Base-by-base conservation (phyloP, 495 filamentous ascomycete species). In the Cercophora sp. region DNA sequence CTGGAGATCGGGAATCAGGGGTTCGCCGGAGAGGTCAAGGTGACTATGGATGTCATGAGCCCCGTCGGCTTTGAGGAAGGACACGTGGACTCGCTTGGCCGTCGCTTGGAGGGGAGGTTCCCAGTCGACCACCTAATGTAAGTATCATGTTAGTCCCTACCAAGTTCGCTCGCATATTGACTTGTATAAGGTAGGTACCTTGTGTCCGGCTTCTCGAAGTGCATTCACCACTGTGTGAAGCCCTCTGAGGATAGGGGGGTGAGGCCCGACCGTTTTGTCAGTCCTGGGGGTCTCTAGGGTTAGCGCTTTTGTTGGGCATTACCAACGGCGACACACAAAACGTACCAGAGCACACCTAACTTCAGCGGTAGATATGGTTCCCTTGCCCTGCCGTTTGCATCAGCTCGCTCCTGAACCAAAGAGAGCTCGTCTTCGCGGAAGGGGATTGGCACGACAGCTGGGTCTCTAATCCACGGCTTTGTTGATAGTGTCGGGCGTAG, bases 251-350 rank as follows among this genome's bases (percentile, higher is more conserved):
- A 79, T 67, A 5, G 71, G 71, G 0, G 83, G 83, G 37, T 83
- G 78, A 4, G 77, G 78, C n/a, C 56, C 70, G 0, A 83, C 77
- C 0, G 78, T 64, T 0, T 75, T 77, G 58, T 85, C 81, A 43
- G 76, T 70, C 62, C 40, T 43, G 3, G n/a, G 36, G 13, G 29
- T 32, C 19, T 11, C 19, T 16, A 37, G 34, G 5, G 13, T 32
- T 32, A 32, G 29, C 13, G 29, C 13, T 32, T 32, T 13, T 32
- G 29, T 37, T 37, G 34, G 4, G 34, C 5, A 15, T 37, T 15
- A 16, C 4, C 13, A 15, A 15, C 19, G 4, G 34, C 13, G 4
- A 15, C 4, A 16, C 34, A 16, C 34, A n/a, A n/a, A 11, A 16
- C 34, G 4, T 24, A 43, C 40, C 73, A 69, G 32, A 85, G 50